A percentile compares a stretch with the other conserved stretches of the same genome.
phyloP scores from a whole-genome alignment of 306 rosid species.

The Cucurbita argyrosperma region DNA sequence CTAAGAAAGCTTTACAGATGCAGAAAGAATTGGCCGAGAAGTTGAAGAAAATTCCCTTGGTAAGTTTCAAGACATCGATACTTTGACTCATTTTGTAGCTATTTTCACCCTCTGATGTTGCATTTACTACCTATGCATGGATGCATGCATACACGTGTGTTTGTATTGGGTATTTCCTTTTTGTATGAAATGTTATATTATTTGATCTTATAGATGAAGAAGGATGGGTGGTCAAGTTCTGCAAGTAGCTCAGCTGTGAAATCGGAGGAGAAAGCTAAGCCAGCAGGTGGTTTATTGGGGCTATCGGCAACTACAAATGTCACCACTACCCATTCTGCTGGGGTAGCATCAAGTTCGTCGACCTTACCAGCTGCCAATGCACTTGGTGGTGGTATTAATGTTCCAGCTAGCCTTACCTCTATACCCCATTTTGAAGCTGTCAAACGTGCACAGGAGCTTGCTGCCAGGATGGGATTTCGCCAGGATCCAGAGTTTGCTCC shows the following conservation, averaged over 20 bases:
- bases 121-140: not conserved
- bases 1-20: slow-evolving; percentile 73
- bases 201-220: slow-evolving; percentile 47
- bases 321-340: slow-evolving; percentile 21
- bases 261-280: slow-evolving; percentile 25
- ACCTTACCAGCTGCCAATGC: slow-evolving; percentile 22
- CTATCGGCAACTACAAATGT: slow-evolving; percentile 3
- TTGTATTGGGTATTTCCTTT: not conserved
- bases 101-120: not conserved
- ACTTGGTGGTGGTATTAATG: slow-evolving; percentile 16
- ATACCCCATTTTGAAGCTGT: slow-evolving; percentile 59
- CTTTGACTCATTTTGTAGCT: not conserved
- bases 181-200: slow-evolving; percentile 7
- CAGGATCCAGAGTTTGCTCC: slow-evolving; percentile 97
- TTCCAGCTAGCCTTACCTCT: slow-evolving; percentile 26
- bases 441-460: slow-evolving; percentile 84
- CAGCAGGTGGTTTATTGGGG: slow-evolving; percentile 16
- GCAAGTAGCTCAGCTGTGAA: slow-evolving; percentile 29
- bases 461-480: slow-evolving; percentile 89
- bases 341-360: slow-evolving; percentile 21
- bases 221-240: slow-evolving; percentile 28
- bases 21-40: slow-evolving; percentile 63
- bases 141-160: not conserved
- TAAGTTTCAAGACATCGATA: slow-evolving; percentile 12
- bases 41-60: slow-evolving; percentile 64